These are phyloP conservation scores for Amanita molliuscula DNA, from an alignment of 768 basidiomycete genomes.

Conservation along the genomic window DNA sequence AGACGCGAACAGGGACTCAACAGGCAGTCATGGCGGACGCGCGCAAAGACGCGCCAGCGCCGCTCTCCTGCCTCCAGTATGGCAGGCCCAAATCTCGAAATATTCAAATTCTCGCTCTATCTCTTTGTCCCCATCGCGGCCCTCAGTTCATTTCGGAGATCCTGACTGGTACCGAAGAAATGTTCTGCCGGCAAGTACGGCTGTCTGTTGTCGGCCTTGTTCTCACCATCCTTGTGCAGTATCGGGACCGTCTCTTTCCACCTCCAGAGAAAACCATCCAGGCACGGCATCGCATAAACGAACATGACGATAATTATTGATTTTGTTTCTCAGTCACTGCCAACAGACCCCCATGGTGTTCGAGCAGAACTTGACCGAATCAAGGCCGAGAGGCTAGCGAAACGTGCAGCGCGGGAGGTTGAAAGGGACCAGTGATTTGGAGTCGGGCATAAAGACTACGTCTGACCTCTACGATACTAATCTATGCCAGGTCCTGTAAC, in stretches of 20 bases:
- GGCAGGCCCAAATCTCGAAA: constrained; percentile 77
- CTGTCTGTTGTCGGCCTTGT: neutral
- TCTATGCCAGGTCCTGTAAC: neutral
- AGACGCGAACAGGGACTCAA: constrained; percentile 2
- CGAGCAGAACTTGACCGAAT: constrained; percentile 65
- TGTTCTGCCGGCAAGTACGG: constrained; percentile 55
- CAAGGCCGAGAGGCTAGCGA: constrained; percentile 45
- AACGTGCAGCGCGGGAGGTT: constrained; percentile 35
- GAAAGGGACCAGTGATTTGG: constrained; percentile 11
- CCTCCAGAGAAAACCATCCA: constrained; percentile 43
- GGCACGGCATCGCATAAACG: constrained; percentile 19
- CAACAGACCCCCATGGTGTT: constrained; percentile 54
- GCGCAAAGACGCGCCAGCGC: constrained; percentile 14
- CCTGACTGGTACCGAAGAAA: constrained; percentile 76
- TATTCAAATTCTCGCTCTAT: constrained; percentile 85
- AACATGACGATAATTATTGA: neutral
- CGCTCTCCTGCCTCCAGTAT: constrained; percentile 23
- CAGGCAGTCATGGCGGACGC: neutral
- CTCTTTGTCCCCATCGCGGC: constrained; percentile 77
- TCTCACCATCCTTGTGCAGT: constrained; percentile 27
- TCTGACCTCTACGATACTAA: no score
- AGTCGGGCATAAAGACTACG: neutral
- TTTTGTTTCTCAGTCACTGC: constrained; percentile 35
- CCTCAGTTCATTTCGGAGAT: constrained; percentile 78
- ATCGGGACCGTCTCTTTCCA: constrained; percentile 65